Percentiles rank a stretch among this genome's conserved stretches.
Conservation (phyloP, 495 filamentous ascomycete genomes). For the Neurospora tetraspora region DNA sequence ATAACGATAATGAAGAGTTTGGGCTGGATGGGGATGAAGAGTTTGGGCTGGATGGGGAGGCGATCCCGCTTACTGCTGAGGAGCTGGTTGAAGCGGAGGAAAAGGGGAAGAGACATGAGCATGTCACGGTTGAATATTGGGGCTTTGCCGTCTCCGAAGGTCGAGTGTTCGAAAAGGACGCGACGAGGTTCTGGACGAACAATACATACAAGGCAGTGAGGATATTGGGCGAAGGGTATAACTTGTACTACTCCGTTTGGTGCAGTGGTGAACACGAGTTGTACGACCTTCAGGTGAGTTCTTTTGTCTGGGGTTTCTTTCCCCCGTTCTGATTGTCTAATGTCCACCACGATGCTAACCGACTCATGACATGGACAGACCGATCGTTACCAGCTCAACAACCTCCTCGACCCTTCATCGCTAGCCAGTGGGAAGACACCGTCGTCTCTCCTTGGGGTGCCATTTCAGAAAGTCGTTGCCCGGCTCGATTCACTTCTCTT, state of each 20-base stretch:
- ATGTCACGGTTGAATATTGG: constrained; percentile 60
- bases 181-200: constrained; percentile 23
- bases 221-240: constrained; percentile 42
- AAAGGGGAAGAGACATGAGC: constrained; percentile 39
- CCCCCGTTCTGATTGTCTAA: not conserved
- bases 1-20: not conserved
- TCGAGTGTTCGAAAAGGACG: constrained; percentile 14
- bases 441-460: constrained; percentile 32
- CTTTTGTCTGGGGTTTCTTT: not conserved
- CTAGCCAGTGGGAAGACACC: not conserved
- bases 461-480: constrained; percentile 32
- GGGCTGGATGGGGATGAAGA: constrained; percentile 47
- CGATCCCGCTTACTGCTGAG: constrained; percentile 37
- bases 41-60: constrained; percentile 43
- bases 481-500: constrained; percentile 53
- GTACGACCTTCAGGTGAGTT: constrained; percentile 46
- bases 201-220: constrained; percentile 59
- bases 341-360: too few species aligned
- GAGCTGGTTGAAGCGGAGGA: constrained; percentile 19
- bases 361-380: constrained; percentile 24
- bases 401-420: constrained; percentile 37
- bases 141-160: constrained; percentile 45
- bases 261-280: constrained; percentile 56
- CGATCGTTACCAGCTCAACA: constrained; percentile 51
- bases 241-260: constrained; percentile 57